Conservation (phyloP, 2,329 filamentous ascomycete species). For the Xylaria sp. region DNA sequence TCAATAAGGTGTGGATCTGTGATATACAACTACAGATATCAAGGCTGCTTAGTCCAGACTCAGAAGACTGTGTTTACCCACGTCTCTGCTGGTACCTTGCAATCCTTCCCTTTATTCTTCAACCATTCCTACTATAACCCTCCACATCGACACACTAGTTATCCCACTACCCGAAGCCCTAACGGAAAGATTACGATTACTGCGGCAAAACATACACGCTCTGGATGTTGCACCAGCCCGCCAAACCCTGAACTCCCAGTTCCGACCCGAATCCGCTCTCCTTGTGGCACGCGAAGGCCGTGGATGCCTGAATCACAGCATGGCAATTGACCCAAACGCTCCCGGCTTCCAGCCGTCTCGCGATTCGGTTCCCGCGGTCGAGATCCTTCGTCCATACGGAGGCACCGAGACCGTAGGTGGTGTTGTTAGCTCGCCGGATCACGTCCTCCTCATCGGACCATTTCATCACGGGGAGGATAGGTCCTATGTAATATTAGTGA, state of each 20-base stretch:
- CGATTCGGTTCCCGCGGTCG: slow-evolving; percentile 58
- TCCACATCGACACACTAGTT: neutral
- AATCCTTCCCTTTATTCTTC: neutral
- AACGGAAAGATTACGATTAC: neutral
- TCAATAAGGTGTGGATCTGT: neutral
- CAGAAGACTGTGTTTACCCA: neutral
- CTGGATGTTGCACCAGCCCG: slow-evolving; percentile 49
- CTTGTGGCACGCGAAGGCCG: slow-evolving; percentile 63
- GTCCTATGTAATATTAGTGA: slow-evolving; percentile 41
- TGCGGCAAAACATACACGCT: slow-evolving; percentile 29
- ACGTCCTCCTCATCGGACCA: slow-evolving; percentile 59
- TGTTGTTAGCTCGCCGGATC: slow-evolving; percentile 60
- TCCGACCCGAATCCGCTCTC: slow-evolving; percentile 63
- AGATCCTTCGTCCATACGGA: slow-evolving; percentile 64
- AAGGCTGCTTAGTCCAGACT: neutral
- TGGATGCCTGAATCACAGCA: slow-evolving; percentile 53
- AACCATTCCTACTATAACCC: neutral
- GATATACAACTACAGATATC: neutral
- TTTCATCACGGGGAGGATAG: slow-evolving; percentile 57
- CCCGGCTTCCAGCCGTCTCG: slow-evolving; percentile 60
- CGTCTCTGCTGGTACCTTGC: neutral
- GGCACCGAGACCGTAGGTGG: slow-evolving; percentile 62
- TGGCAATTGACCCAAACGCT: slow-evolving; percentile 64
- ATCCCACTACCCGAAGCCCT: neutral
- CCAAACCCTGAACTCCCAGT: slow-evolving; percentile 55